Evolutionary conservation across 352 stramenopile species (phyloP).

Genomic region (Globisporangium orthogonon): DNA sequence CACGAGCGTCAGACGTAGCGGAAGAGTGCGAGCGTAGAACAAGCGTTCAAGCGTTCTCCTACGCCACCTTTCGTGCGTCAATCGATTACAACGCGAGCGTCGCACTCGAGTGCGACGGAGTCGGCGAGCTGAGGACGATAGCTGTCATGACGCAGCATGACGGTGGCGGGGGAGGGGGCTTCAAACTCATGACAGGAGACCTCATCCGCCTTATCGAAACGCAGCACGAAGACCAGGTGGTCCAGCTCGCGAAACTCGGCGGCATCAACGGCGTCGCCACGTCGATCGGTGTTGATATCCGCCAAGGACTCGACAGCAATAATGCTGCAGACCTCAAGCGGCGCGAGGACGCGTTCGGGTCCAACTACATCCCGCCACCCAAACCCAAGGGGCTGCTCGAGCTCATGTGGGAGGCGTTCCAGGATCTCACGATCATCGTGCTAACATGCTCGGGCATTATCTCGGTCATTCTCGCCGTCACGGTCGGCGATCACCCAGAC

Average conservation of each 20-base stretch:
- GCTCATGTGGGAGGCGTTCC: conserved; percentile 88
- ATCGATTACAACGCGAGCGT: not conserved
- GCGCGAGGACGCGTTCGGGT: conserved; percentile 41
- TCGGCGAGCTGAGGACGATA: not conserved
- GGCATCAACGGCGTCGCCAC: conserved; percentile 50
- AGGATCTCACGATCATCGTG: conserved; percentile 75
- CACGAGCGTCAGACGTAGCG: too few species aligned
- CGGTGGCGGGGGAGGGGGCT: conserved; percentile 11
- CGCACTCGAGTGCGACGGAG: not conserved
- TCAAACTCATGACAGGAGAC: conserved; percentile 44
- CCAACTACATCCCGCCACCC: conserved; percentile 52
- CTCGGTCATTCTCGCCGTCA: conserved; percentile 44
- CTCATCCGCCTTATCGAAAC: conserved; percentile 70
- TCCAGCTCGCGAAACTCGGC: conserved; percentile 46
- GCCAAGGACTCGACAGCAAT: conserved; percentile 41
- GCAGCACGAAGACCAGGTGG: conserved; percentile 45
- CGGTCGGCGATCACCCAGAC: conserved; percentile 47
- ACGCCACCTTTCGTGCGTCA: not conserved
- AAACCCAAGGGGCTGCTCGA: conserved; percentile 43
- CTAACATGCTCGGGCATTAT: conserved; percentile 45
- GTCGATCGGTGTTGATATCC: conserved; percentile 35
- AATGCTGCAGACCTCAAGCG: conserved; percentile 26
- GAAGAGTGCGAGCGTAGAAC: too few species aligned
- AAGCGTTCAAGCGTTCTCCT: too few species aligned
- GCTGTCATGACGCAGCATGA: conserved; percentile 2